Base-by-base conservation (phyloP, 768 basidiomycete species). In the Coprinopsis sp. region DNA sequence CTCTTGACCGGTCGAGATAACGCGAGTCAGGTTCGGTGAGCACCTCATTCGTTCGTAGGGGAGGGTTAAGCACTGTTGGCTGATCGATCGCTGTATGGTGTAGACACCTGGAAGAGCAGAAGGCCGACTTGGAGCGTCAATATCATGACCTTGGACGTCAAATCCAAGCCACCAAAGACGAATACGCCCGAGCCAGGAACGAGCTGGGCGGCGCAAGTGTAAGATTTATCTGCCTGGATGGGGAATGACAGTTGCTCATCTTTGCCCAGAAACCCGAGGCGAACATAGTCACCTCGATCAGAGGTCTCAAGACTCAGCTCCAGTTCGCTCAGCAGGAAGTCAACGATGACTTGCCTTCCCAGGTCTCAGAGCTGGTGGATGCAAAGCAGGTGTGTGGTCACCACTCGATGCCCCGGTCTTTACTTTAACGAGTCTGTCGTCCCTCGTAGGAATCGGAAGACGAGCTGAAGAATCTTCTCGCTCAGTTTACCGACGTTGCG, bases 281-380 rank as follows among this genome's bases (percentile, higher is more conserved):
- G n/a, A n/a, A n/a, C n/a, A n/a, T n/a, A n/a, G n/a, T n/a, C n/a
- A n/a, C n/a, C n/a, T n/a, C n/a, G n/a, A n/a, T n/a, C n/a, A n/a
- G n/a, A n/a, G n/a, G n/a, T n/a, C n/a, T 25, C 24, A 79, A 70
- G 58, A 27, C 50, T 6, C 54, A 51, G 2, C 62, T 77, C 31
- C 55, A 58, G 24, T 63, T 64, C 18, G 58, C 86, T 14, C 76
- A 82, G 51, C 66, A 74, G 28, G 83, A 85, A 51, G 72, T 74
- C 11, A 85, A 84, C 47, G 83, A 87, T 16, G 84, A 86, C 11
- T 66, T 84, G 60, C 83, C 86, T 2, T 77, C 76, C 6, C 74
- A 76, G 54, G 68, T 87, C n/a, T 68, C 74, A 18, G 76, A 73
- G 12, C 64, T 87, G 12, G 68, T 82, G 49, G 69, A 63, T 10